These are phyloP conservation scores for Diaporthe humulicola DNA, from an alignment of 2,329 filamentous ascomycete genomes.

Conservation along the genomic window DNA sequence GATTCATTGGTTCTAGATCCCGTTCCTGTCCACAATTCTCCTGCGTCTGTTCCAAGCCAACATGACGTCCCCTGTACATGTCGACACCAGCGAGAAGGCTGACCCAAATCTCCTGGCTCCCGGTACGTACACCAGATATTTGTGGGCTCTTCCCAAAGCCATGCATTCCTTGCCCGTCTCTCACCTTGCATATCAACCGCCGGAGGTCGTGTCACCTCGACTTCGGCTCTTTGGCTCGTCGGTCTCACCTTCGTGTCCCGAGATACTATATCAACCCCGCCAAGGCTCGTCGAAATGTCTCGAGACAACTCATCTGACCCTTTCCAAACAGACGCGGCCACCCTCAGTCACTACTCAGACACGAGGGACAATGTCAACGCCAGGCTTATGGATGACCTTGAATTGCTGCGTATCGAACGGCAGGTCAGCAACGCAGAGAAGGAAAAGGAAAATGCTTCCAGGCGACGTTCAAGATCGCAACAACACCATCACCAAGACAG, in stretches of 20 bases:
- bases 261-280: constrained; percentile 21
- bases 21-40: constrained; percentile 2
- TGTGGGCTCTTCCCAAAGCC: constrained; percentile 5
- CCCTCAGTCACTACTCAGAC: constrained; percentile 42
- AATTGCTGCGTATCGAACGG: constrained; percentile 62
- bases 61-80: constrained; percentile 38
- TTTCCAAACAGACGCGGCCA: constrained; percentile 36
- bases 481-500: constrained; percentile 44
- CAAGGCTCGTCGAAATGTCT: constrained; percentile 30
- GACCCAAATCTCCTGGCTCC: constrained; percentile 30
- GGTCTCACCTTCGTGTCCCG: constrained; percentile 6
- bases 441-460: constrained; percentile 44
- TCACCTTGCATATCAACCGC: constrained; percentile 11
- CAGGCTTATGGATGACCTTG: constrained; percentile 62
- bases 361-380: constrained; percentile 48
- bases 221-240: constrained; percentile 18
- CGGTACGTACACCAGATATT: constrained; percentile 26
- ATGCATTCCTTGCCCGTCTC: constrained; percentile 14
- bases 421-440: constrained; percentile 59
- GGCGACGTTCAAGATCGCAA: constrained; percentile 43
- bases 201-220: constrained; percentile 26
- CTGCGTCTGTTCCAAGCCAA: constrained; percentile 16
- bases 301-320: constrained; percentile 26
- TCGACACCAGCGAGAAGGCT: constrained; percentile 37
- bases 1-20: constrained; percentile 28